phyloP scores from a whole-genome alignment of 2,329 filamentous ascomycete genomes.

The Trichoderma polysporum region DNA sequence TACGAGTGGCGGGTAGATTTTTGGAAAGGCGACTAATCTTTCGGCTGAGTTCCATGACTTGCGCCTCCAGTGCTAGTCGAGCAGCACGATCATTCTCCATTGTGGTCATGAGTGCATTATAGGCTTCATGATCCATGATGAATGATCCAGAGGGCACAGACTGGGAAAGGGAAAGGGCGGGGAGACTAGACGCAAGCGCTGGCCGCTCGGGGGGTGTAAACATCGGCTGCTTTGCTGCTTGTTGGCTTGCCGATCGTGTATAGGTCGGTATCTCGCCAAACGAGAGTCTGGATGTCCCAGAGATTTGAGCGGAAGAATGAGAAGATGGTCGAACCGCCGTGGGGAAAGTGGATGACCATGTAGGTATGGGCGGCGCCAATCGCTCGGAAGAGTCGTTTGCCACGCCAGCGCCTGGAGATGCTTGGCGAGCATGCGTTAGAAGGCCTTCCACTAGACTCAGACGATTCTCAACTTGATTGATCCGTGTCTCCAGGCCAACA shows the following conservation, averaged over 20 bases:
- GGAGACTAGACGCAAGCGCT: conserved; percentile 46
- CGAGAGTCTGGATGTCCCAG: conserved; percentile 43
- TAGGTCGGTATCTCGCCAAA: conserved; percentile 49
- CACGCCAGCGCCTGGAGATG: conserved; percentile 42
- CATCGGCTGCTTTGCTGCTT: not conserved
- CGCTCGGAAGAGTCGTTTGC: conserved; percentile 32
- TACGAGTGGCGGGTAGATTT: conserved; percentile 22
- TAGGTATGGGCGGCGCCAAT: conserved; percentile 28
- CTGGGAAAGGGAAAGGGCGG: conserved; percentile 39
- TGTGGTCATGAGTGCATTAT: conserved; percentile 50
- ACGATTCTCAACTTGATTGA: conserved; percentile 51
- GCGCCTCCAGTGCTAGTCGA: conserved; percentile 54
- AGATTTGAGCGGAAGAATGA: conserved; percentile 40
- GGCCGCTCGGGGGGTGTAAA: conserved; percentile 34
- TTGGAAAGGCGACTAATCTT: conserved; percentile 50
- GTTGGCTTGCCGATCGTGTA: conserved; percentile 32
- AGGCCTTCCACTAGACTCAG: conserved; percentile 55
- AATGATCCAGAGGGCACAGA: conserved; percentile 34
- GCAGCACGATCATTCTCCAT: conserved; percentile 58
- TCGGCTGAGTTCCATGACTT: conserved; percentile 54
- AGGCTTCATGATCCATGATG: conserved; percentile 44
- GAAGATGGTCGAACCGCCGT: conserved; percentile 21
- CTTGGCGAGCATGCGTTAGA: conserved; percentile 50
- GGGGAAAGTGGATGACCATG: conserved; percentile 5
- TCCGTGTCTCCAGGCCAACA: conserved; percentile 53